A percentile compares a stretch with the other conserved stretches of the same genome.
Conservation (phyloP, 441 rosid genomes). For the Populus tomentosa region DNA sequence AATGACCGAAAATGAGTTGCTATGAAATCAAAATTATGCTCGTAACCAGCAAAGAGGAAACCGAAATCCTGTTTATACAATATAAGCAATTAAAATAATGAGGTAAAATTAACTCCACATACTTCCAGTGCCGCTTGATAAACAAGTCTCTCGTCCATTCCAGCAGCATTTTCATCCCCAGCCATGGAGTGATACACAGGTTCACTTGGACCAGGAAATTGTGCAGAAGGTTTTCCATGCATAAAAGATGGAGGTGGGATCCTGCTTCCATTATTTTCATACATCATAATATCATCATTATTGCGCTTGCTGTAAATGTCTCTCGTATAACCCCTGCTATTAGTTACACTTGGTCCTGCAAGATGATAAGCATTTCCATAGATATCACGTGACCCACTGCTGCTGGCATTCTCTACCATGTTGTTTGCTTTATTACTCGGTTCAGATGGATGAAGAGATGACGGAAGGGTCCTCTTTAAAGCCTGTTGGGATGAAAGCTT, state of each 20-base stretch:
- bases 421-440: constrained; percentile 22
- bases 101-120: constrained; percentile 16
- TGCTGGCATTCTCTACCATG: constrained; percentile 27
- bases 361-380: constrained; percentile 29
- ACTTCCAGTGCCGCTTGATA: constrained; percentile 95
- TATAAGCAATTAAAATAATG: neutral
- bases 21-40: neutral
- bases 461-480: constrained; percentile 64
- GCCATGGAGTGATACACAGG: constrained; percentile 34
- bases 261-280: constrained; percentile 58
- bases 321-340: constrained; percentile 42
- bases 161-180: constrained; percentile 56
- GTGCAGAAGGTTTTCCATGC: constrained; percentile 42
- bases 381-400: constrained; percentile 31
- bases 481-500: constrained; percentile 64
- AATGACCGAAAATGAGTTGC: neutral
- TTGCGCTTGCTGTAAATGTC: constrained; percentile 32
- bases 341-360: constrained; percentile 40
- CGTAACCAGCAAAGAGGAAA: neutral
- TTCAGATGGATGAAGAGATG: constrained; percentile 33
- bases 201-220: constrained; percentile 48
- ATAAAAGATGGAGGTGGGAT: constrained; percentile 58
- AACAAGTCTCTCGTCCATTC: constrained; percentile 69
- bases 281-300: constrained; percentile 41
- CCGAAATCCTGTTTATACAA: neutral